Conservation (phyloP, 495 filamentous ascomycete species). For the Penicillium samsonianum region DNA sequence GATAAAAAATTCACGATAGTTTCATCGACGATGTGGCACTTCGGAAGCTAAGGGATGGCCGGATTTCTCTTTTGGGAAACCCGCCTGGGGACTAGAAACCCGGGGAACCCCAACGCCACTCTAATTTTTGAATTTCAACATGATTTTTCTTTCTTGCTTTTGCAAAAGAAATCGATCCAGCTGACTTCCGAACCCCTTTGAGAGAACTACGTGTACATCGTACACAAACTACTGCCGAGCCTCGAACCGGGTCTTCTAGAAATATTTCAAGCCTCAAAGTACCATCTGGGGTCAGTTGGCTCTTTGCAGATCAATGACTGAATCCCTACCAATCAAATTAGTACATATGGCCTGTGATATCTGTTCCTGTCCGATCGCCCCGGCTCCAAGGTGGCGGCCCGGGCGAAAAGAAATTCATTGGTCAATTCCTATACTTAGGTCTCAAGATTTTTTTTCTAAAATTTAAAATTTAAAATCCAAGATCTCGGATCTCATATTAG, state of each 20-base stretch:
- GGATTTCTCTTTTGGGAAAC: conserved; percentile 12
- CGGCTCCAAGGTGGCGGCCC: conserved; percentile 1
- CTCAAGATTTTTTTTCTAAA: not conserved
- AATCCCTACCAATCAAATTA: not conserved
- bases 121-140: not conserved
- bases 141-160: not conserved
- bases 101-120: conserved; percentile 13
- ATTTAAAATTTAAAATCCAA: not conserved
- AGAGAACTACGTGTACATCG: not conserved
- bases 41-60: conserved; percentile 4
- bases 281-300: conserved; percentile 9
- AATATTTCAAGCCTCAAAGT: conserved; percentile 1
- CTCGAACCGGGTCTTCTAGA: conserved; percentile 8
- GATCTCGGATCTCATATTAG: not conserved
- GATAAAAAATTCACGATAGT: conserved; percentile 3
- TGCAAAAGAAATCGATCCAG: not conserved
- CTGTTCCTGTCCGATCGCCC: conserved; percentile 9
- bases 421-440: not conserved
- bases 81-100: conserved; percentile 9
- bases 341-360: conserved; percentile 1
- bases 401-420: conserved; percentile 1
- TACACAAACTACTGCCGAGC: not conserved
- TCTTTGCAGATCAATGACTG: conserved; percentile 3
- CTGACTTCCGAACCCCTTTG: not conserved
- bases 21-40: not conserved